Evolutionary conservation across 2,329 filamentous ascomycete genomes (phyloP).

Genomic region (Phialophora macrospora): DNA sequence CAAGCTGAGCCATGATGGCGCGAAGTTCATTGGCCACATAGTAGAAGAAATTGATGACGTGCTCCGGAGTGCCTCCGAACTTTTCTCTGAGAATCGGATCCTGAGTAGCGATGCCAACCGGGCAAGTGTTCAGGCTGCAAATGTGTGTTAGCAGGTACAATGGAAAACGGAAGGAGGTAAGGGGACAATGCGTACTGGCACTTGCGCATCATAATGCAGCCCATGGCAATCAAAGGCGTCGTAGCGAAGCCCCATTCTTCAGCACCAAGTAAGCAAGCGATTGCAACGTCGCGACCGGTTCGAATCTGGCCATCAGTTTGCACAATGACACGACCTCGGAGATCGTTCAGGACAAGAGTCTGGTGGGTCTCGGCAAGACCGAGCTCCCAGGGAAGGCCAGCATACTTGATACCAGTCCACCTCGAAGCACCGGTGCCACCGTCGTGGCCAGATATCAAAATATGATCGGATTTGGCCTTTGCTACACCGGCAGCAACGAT

Average conservation of each 20-base stretch:
- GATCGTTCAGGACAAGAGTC: constrained; percentile 91
- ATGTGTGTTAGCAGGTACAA: constrained; percentile 17
- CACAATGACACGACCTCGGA: constrained; percentile 92
- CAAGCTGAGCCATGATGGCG: constrained; percentile 94
- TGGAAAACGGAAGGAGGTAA: neutral
- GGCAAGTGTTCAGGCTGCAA: constrained; percentile 70
- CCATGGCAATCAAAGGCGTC: constrained; percentile 92
- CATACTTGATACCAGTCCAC: constrained; percentile 99
- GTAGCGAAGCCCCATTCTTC: constrained; percentile 98
- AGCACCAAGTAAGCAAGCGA: constrained; percentile 93
- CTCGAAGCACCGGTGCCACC: constrained; percentile 94
- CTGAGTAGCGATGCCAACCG: constrained; percentile 93
- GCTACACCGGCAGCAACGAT: constrained; percentile 97
- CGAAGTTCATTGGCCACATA: constrained; percentile 95
- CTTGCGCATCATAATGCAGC: constrained; percentile 92
- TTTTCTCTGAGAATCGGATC: constrained; percentile 94
- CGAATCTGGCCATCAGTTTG: constrained; percentile 95
- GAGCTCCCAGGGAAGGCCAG: constrained; percentile 93
- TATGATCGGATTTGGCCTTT: constrained; percentile 96
- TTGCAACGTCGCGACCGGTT: constrained; percentile 90
- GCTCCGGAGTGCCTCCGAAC: constrained; percentile 89
- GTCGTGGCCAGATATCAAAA: constrained; percentile 94
- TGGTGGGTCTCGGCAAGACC: constrained; percentile 97
- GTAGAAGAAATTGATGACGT: constrained; percentile 99
- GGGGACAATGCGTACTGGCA: constrained; percentile 10